A percentile compares a stretch with the other conserved stretches of the same genome.
Conservation (phyloP, 768 basidiomycete species). For the Tubosaeta sp. region DNA sequence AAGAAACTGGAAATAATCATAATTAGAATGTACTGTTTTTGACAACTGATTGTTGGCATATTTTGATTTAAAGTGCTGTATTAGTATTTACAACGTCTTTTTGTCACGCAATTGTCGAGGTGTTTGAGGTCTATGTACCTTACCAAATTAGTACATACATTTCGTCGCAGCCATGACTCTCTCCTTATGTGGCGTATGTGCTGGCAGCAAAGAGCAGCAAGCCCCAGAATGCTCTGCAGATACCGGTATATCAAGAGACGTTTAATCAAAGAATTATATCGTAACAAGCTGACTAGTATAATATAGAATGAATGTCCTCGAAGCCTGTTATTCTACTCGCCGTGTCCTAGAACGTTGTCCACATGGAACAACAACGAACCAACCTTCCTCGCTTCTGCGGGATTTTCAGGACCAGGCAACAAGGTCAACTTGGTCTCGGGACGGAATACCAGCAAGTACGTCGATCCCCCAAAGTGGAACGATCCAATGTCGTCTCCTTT, state of each 20-base stretch:
- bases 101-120: no score
- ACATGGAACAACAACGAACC: slow-evolving; percentile 19
- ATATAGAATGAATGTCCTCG: background rate
- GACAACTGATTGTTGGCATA: no score
- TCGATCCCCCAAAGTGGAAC: slow-evolving; percentile 64
- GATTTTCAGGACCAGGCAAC: slow-evolving; percentile 7
- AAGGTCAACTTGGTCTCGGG: slow-evolving; percentile 24
- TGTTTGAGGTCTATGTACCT: no score
- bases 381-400: slow-evolving; percentile 10
- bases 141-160: no score
- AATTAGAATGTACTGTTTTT: no score
- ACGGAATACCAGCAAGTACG: slow-evolving; percentile 45
- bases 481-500: slow-evolving; percentile 57
- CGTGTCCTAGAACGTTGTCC: background rate
- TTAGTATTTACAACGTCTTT: no score
- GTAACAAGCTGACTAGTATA: background rate
- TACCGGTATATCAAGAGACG: background rate
- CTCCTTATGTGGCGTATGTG: background rate
- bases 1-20: no score
- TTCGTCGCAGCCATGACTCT: background rate
- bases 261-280: background rate
- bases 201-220: background rate
- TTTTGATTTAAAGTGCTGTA: no score
- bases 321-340: background rate
- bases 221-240: background rate